Percentiles rank a stretch among this genome's conserved stretches.
Conservation (phyloP, 371 early-diverging fungal genomes). For the Syncephalastrum sp. region DNA sequence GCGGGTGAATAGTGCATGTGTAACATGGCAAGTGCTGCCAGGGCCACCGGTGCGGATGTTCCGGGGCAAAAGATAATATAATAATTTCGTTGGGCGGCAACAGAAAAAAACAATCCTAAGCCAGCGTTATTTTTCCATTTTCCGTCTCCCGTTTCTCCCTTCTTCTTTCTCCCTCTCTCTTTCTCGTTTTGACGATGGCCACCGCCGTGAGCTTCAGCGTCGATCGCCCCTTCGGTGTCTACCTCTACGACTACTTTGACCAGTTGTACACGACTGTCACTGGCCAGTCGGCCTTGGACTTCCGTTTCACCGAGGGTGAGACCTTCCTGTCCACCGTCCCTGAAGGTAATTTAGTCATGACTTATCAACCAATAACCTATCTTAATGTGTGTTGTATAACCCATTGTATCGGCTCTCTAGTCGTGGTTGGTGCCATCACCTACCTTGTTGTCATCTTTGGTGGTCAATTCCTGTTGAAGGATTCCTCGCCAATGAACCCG, state of each 20-base stretch:
- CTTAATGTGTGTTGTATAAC: no score
- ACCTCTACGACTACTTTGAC: slow-evolving; percentile 49
- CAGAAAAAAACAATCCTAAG: slow-evolving; percentile 1
- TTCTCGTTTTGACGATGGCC: neutral
- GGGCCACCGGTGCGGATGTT: no score
- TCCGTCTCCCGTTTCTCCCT: neutral
- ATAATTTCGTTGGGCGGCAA: slow-evolving; percentile 1
- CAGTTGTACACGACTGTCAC: slow-evolving; percentile 42
- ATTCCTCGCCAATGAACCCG: slow-evolving; percentile 58
- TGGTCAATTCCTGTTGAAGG: slow-evolving; percentile 64
- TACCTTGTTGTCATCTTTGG: slow-evolving; percentile 75
- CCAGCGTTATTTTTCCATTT: neutral
- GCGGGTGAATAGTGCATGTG: no score
- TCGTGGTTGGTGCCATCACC: slow-evolving; percentile 21
- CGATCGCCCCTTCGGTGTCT: slow-evolving; percentile 50
- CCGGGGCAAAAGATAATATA: neutral
- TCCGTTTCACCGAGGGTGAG: slow-evolving; percentile 18
- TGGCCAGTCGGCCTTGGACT: slow-evolving; percentile 25
- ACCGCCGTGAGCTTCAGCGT: slow-evolving; percentile 23
- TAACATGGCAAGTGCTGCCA: no score
- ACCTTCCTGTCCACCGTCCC: slow-evolving; percentile 26
- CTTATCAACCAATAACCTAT: no score
- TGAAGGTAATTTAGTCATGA: slow-evolving; percentile 16
- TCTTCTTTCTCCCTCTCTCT: neutral
- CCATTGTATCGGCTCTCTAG: no score